Evolutionary conservation across 371 early-diverging fungal genomes (phyloP).

Genomic region (Mortierella sp.): DNA sequence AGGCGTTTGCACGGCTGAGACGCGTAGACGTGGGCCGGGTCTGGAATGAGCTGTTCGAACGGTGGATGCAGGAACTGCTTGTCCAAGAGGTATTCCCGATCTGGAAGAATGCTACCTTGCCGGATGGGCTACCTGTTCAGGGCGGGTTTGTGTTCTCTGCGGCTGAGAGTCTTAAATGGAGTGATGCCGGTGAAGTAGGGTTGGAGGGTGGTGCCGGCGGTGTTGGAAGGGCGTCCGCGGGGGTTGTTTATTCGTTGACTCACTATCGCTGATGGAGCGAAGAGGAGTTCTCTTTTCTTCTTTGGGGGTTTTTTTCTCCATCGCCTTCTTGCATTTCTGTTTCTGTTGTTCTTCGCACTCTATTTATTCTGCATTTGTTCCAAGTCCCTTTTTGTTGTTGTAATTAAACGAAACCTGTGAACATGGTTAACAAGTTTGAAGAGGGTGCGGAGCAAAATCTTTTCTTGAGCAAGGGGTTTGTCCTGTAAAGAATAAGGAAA

Average conservation of each 20-base stretch:
- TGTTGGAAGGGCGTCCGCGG: neutral
- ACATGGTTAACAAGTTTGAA: too few relatives aligned
- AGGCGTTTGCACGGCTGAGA: neutral
- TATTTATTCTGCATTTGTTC: neutral
- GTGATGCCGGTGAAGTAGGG: neutral
- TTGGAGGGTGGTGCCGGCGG: neutral
- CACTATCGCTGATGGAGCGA: neutral
- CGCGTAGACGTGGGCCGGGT: neutral
- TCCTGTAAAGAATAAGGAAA: too few relatives aligned
- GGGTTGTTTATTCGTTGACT: conserved; percentile 2
- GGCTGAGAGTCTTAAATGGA: neutral
- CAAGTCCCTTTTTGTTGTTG: neutral
- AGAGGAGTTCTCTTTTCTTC: too few relatives aligned
- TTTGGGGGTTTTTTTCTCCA: too few relatives aligned
- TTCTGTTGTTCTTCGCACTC: too few relatives aligned
- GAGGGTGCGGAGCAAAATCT: too few relatives aligned
- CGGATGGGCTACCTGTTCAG: neutral
- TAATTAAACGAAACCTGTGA: too few relatives aligned
- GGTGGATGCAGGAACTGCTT: neutral
- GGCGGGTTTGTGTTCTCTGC: neutral
- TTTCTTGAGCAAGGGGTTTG: too few relatives aligned
- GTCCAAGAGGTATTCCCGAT: neutral
- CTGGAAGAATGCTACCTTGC: neutral
- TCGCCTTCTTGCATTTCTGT: too few relatives aligned
- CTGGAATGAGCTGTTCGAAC: neutral